A percentile compares a stretch with the other conserved stretches of the same genome.
Conservation (phyloP, 2,329 filamentous ascomycete species). For the Talaromyces verruculosus region DNA sequence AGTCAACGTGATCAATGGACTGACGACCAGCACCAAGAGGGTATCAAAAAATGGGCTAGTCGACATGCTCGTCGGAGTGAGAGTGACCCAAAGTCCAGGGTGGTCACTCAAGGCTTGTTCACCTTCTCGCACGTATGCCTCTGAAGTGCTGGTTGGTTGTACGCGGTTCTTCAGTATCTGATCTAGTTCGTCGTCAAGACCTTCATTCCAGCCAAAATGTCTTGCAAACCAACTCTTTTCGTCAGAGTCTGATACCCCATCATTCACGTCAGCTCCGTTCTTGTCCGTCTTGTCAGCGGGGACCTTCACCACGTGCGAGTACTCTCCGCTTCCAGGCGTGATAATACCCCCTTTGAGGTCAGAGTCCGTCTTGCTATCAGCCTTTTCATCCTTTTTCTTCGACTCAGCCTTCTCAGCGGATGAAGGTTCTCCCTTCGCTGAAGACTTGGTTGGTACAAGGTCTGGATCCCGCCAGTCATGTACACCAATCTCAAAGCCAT, state of each 20-base stretch:
- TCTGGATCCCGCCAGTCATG: constrained; percentile 85
- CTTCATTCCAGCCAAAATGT: constrained; percentile 35
- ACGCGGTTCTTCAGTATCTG: constrained; percentile 13
- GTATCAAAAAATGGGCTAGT: constrained; percentile 95
- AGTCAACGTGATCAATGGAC: constrained; percentile 85
- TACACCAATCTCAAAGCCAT: constrained; percentile 77
- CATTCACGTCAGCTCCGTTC: background rate
- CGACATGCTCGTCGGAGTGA: constrained; percentile 83
- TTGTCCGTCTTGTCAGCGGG: constrained; percentile 37
- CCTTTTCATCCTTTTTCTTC: constrained; percentile 33
- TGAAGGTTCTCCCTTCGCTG: constrained; percentile 28
- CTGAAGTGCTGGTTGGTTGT: constrained; percentile 21
- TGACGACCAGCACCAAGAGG: constrained; percentile 91
- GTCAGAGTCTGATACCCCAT: background rate
- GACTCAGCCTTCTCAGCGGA: constrained; percentile 25
- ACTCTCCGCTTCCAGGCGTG: constrained; percentile 72
- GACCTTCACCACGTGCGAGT: constrained; percentile 37
- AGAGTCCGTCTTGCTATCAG: constrained; percentile 34
- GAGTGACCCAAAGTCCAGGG: constrained; percentile 92
- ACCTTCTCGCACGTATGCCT: constrained; percentile 21
- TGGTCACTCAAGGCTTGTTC: constrained; percentile 38
- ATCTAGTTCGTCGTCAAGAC: constrained; percentile 21
- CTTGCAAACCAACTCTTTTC: constrained; percentile 35
- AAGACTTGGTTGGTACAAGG: constrained; percentile 53
- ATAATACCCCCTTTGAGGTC: constrained; percentile 64